A percentile compares a stretch with the other conserved stretches of the same genome.
These are phyloP conservation scores for Trichosporon coremiiforme DNA, from an alignment of 1,284 basidiomycete genomes.

Conservation along the genomic window DNA sequence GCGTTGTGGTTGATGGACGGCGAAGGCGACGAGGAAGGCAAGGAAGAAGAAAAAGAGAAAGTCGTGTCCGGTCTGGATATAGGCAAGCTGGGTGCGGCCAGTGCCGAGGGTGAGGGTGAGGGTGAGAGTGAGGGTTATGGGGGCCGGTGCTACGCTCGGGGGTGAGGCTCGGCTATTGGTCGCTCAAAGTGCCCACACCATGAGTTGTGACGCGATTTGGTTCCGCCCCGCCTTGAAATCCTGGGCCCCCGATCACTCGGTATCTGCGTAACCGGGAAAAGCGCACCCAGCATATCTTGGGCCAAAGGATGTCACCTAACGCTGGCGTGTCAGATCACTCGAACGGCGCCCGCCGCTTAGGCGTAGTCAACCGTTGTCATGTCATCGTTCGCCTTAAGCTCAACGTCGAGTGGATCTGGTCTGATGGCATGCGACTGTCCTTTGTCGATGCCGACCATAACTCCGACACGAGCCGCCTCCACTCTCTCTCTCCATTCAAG, in stretches of 20 bases:
- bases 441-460: neutral
- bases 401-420: neutral
- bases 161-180: constrained; percentile 16
- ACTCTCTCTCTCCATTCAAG: too few species aligned
- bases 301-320: neutral
- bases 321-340: neutral
- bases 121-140: too few species aligned
- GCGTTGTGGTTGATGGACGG: constrained; percentile 5
- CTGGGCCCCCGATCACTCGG: constrained; percentile 1
- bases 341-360: neutral
- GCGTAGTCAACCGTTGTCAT: neutral
- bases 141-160: constrained; percentile 3
- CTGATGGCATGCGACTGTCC: neutral
- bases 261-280: constrained; percentile 2
- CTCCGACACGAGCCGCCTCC: neutral
- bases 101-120: neutral
- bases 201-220: neutral
- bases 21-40: constrained; percentile 16
- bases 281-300: too few species aligned
- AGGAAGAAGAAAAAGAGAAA: constrained; percentile 13
- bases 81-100: neutral
- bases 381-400: neutral
- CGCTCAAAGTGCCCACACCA: constrained; percentile 3
- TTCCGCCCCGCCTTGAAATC: neutral
- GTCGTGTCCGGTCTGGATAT: neutral